A percentile compares a stretch with the other conserved stretches of the same genome.
Conservation (phyloP, 371 early-diverging fungal species). For the Batrachochytrium dendrobatidis region DNA sequence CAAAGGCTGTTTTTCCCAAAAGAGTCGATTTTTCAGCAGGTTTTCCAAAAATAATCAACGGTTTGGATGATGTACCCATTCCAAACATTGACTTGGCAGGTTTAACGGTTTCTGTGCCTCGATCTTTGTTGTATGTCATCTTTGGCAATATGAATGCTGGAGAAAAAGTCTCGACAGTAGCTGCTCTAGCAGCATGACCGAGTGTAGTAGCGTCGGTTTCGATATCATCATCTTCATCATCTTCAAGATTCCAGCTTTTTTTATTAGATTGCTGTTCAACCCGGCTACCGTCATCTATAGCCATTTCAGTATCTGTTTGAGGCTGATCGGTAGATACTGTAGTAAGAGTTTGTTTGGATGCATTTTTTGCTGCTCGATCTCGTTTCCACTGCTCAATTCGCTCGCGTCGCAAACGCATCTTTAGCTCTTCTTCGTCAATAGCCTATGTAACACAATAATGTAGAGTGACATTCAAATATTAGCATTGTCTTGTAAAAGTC, state of each 20-base stretch:
- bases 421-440: conserved; percentile 24
- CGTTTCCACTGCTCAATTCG: conserved; percentile 63
- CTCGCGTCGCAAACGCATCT: conserved; percentile 58
- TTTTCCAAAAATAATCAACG: not conserved
- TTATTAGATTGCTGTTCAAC: not conserved
- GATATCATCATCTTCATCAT: conserved; percentile 34
- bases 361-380: conserved; percentile 47
- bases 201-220: conserved; percentile 18
- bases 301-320: conserved; percentile 25
- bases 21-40: no score
- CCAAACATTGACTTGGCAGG: no score
- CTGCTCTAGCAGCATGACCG: not conserved
- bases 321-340: not conserved
- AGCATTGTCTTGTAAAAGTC: no score
- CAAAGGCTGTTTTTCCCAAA: no score
- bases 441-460: conserved; percentile 11
- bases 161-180: conserved; percentile 4
- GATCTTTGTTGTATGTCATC: no score
- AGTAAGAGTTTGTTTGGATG: not conserved
- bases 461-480: no score
- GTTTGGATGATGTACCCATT: not conserved
- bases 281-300: conserved; percentile 28
- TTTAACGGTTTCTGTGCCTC: no score
- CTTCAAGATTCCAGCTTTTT: conserved; percentile 21
- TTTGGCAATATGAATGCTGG: not conserved